Evolutionary conservation across 2,329 filamentous ascomycete species (phyloP), one percentile per base, ranked within the genome.

Genomic region (Neurospora sp.): DNA sequence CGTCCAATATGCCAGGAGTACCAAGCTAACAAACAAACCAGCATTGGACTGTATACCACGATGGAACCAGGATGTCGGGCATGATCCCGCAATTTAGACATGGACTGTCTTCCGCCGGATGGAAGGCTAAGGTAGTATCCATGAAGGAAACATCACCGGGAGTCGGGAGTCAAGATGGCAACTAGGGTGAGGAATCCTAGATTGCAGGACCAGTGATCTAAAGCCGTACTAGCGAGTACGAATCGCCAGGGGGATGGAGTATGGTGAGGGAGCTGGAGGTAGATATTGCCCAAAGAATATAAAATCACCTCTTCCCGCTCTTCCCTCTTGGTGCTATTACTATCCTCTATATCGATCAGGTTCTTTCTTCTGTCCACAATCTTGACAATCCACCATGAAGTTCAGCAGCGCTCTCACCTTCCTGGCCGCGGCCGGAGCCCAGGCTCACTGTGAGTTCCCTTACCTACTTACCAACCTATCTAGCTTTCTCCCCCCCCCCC

Each of bases 371-470:
- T 28, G 28, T 28, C 28, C 28, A 28, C 28, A 28, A 28, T 28
- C 28, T 28, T 28, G 13, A 33, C 46, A 28, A 36, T 17, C 19
- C 70, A 74, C 66, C 19, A 77, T 77, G 76, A 75, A 77, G 71
- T 11, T 75, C 46, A 69, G 71, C 42, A 69, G 70, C 3, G 70
- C 71, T n/a, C 38, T 74, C 42, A 69, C 71, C 23, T 67, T 73
- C 66, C 71, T 75, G 68, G 71, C 71, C 10, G 74, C 71, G 15
- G 71, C 72, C 38, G 70, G 73, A n/a, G 73, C 71, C 19, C 71
- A 75, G 23, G 75, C 75, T 28, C 75, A 76, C 71, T 76, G 75
- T 74, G 11, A 58, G 46, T 58, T 33, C 0, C 5, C 46, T 58
- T 28, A 3, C 19, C n/a, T 11, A n/a, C 46, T 58, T 28, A 3